Conservation (phyloP, 352 stramenopile species). For the Phytophthora idaei region DNA sequence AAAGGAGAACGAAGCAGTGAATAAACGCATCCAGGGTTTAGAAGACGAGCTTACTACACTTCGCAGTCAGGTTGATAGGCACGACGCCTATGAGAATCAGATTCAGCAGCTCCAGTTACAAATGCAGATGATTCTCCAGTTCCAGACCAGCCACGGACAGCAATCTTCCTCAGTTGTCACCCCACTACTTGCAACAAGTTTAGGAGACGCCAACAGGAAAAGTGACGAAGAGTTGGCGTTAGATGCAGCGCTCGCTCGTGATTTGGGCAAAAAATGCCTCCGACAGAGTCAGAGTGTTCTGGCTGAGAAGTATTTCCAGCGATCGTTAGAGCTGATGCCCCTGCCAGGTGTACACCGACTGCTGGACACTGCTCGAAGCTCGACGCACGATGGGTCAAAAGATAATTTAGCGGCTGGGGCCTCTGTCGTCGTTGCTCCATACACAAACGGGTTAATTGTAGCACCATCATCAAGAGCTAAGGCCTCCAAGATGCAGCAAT, state of each 20-base stretch:
- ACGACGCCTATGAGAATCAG: slow-evolving; percentile 23
- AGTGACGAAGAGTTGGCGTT: slow-evolving; percentile 50
- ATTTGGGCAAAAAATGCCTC: slow-evolving; percentile 67
- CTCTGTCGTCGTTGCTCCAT: background rate
- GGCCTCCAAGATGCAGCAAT: slow-evolving; percentile 18
- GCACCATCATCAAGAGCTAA: slow-evolving; percentile 11
- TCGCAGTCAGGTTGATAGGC: background rate
- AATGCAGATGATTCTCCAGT: slow-evolving; percentile 50
- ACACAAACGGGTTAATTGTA: background rate
- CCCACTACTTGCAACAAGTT: slow-evolving; percentile 12
- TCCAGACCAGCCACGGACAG: slow-evolving; percentile 14
- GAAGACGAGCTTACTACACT: slow-evolving; percentile 16
- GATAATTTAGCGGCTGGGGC: background rate
- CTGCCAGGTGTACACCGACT: slow-evolving; percentile 61
- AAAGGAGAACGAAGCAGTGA: slow-evolving; percentile 4
- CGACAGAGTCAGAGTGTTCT: slow-evolving; percentile 49
- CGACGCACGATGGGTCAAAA: background rate
- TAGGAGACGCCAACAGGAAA: slow-evolving; percentile 1
- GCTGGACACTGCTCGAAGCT: slow-evolving; percentile 37
- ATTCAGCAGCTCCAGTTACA: slow-evolving; percentile 70
- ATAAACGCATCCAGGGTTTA: slow-evolving; percentile 7
- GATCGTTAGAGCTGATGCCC: slow-evolving; percentile 57
- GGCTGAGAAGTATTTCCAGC: slow-evolving; percentile 65
- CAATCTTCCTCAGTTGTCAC: background rate
- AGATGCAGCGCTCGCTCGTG: slow-evolving; percentile 63